A percentile compares a stretch with the other conserved stretches of the same genome.
phyloP scores from a whole-genome alignment of 2,329 filamentous ascomycete species.

The Exophiala calicioides region DNA sequence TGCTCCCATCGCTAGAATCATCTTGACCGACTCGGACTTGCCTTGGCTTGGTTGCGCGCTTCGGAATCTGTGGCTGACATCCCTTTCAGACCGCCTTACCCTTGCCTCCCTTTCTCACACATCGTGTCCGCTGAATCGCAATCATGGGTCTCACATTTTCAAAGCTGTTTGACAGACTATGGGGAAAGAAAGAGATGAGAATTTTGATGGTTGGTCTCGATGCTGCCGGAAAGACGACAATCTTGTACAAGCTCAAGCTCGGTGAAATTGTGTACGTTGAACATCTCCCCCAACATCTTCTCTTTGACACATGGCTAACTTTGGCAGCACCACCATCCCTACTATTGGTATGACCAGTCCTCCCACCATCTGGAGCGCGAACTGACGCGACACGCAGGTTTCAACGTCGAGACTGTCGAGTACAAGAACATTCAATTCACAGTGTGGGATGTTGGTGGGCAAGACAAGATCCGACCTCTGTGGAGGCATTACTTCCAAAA shows the following conservation, averaged over 20 bases:
- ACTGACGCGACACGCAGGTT: constrained; percentile 59
- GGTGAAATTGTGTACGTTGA: constrained; percentile 52
- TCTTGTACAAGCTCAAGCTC: constrained; percentile 99
- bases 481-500: constrained; percentile 99
- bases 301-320: constrained; percentile 13
- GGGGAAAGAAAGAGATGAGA: constrained; percentile 99
- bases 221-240: constrained; percentile 99
- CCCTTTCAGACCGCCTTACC: constrained; percentile 41
- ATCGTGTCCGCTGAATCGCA: constrained; percentile 40
- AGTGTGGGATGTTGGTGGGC: constrained; percentile 99
- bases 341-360: constrained; percentile 72
- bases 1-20: not conserved
- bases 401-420: constrained; percentile 99
- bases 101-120: constrained; percentile 28
- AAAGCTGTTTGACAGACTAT: constrained; percentile 93
- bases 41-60: constrained; percentile 8
- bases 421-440: constrained; percentile 99
- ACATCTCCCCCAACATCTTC: not conserved
- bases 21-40: not conserved
- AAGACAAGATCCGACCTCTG: constrained; percentile 99
- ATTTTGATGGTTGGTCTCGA: constrained; percentile 99
- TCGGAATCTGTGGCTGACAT: constrained; percentile 25
- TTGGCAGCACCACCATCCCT: constrained; percentile 86
- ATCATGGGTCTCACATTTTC: constrained; percentile 98
- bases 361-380: constrained; percentile 1